These are phyloP conservation scores for Camellia granthamiana DNA, from an alignment of 148 eudicot genomes.

Conservation along the genomic window DNA sequence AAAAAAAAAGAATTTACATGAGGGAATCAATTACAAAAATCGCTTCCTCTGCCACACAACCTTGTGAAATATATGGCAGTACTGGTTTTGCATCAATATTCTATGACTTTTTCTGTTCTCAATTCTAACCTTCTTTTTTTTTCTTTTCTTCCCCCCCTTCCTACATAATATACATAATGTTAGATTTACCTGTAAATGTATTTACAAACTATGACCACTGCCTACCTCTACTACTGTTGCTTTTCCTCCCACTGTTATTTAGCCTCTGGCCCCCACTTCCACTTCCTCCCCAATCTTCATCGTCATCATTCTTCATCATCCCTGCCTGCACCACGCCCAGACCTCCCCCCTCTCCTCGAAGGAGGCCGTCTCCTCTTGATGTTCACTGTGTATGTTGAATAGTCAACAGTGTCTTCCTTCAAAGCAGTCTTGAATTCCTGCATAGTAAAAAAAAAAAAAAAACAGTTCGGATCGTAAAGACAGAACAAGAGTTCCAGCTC, in stretches of 20 bases:
- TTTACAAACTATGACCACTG: constrained; percentile 54
- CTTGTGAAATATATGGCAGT: not conserved
- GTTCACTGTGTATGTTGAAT: constrained; percentile 82
- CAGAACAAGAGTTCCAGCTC: not conserved
- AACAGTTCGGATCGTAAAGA: constrained; percentile 24
- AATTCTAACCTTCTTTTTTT: not conserved
- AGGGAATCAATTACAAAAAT: constrained; percentile 2
- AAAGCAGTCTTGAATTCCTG: constrained; percentile 89
- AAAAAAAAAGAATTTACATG: not conserved
- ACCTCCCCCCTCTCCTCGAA: constrained; percentile 54
- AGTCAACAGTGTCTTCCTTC: constrained; percentile 88
- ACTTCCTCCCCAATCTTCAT: constrained; percentile 37
- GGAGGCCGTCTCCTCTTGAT: constrained; percentile 82
- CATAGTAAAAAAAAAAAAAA: constrained; percentile 4
- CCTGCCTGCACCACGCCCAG: constrained; percentile 33
- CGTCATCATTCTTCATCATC: constrained; percentile 50
- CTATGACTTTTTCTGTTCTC: not conserved
- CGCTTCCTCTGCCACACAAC: not conserved
- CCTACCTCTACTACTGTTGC: constrained; percentile 47
- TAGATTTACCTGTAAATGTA: constrained; percentile 58
- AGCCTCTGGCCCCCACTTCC: constrained; percentile 34
- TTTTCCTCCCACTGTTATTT: constrained; percentile 41
- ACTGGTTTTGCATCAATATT: not conserved
- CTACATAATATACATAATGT: constrained; percentile 65
- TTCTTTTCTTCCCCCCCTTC: not conserved